phyloP scores from a whole-genome alignment of 192 early-diverging fungal genomes.

The Backusella tarrabulga region DNA sequence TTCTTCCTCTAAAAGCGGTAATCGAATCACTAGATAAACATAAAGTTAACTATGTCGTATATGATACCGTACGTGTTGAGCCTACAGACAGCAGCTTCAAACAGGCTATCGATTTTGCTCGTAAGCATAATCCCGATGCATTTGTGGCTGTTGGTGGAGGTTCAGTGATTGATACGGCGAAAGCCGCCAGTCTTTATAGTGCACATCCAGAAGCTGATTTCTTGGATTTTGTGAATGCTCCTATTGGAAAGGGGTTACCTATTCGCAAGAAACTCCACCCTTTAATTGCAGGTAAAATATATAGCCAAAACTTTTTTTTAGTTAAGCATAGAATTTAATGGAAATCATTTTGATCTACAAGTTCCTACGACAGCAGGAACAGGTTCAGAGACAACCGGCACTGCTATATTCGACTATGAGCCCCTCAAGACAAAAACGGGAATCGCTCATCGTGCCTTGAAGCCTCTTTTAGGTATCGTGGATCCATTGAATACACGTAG shows the following conservation, averaged over 20 bases:
- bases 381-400: conserved; percentile 87
- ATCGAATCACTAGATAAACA: conserved; percentile 70
- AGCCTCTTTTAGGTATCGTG: conserved; percentile 84
- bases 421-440: conserved; percentile 85
- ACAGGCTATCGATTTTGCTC: conserved; percentile 80
- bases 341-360: neutral
- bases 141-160: conserved; percentile 92
- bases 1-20: conserved; percentile 73
- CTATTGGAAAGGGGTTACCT: conserved; percentile 82
- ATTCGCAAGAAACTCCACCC: conserved; percentile 73
- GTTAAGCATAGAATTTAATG: neutral
- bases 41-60: conserved; percentile 70
- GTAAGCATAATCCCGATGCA: conserved; percentile 71
- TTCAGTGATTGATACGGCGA: conserved; percentile 89
- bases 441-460: conserved; percentile 81
- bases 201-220: conserved; percentile 80
- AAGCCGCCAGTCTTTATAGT: conserved; percentile 90
- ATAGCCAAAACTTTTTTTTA: neutral
- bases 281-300: conserved; percentile 64
- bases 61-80: conserved; percentile 80
- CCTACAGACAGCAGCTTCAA: conserved; percentile 82
- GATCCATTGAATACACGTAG: conserved; percentile 86
- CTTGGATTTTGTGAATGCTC: conserved; percentile 91
- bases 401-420: conserved; percentile 88
- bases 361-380: conserved; percentile 60